phyloP scores from a whole-genome alignment of 768 basidiomycete genomes.

The Cyclocybe cylindracea region DNA sequence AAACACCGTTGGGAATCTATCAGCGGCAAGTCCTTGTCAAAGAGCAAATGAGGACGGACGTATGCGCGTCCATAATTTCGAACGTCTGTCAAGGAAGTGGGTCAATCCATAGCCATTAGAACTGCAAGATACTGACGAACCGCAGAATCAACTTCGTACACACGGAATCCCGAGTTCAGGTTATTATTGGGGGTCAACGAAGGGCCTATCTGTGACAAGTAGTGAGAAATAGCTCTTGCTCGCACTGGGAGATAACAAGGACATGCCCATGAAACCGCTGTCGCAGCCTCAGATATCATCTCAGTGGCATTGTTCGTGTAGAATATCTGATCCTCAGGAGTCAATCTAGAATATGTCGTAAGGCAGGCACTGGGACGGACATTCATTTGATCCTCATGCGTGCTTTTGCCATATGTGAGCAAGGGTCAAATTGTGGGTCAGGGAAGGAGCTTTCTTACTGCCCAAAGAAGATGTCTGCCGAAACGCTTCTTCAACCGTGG shows the following conservation, averaged over 20 bases:
- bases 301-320: constrained; percentile 71
- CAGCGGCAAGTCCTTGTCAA: not conserved
- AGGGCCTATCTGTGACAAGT: constrained; percentile 53
- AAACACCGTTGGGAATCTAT: not conserved
- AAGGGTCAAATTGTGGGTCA: not conserved
- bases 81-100: constrained; percentile 51
- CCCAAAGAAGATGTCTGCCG: constrained; percentile 71
- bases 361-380: constrained; percentile 30
- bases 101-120: not conserved
- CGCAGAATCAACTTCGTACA: constrained; percentile 71
- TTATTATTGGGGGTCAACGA: constrained; percentile 71
- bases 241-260: not conserved
- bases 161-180: constrained; percentile 73
- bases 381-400: constrained; percentile 72
- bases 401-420: constrained; percentile 24
- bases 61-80: constrained; percentile 76
- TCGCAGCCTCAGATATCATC: constrained; percentile 57
- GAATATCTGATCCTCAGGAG: constrained; percentile 48
- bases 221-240: not conserved
- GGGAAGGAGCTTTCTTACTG: constrained; percentile 36
- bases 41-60: constrained; percentile 42
- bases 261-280: constrained; percentile 44
- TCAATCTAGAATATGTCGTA: not conserved
- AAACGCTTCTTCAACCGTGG: constrained; percentile 8
- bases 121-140: constrained; percentile 37